Evolutionary conservation across 495 filamentous ascomycete species (phyloP).

Genomic region (Aspergillus avenaceus): DNA sequence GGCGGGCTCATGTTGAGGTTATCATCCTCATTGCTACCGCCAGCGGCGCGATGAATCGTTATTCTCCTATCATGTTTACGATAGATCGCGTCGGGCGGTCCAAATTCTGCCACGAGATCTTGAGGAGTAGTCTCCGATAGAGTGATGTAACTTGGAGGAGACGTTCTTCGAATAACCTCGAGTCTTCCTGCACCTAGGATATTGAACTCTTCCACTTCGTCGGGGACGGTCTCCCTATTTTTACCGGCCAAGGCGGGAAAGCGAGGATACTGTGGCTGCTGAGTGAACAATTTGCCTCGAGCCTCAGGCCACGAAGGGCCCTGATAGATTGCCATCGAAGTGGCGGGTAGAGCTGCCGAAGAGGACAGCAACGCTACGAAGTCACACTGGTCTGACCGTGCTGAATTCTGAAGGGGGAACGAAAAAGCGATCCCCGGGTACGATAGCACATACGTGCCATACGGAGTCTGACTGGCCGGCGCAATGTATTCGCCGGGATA

Average conservation of each 20-base stretch:
- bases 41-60: conserved; percentile 66
- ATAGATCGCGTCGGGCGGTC: conserved; percentile 93
- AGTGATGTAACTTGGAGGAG: conserved; percentile 58
- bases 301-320: conserved; percentile 86
- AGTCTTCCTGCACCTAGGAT: conserved; percentile 71
- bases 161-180: conserved; percentile 64
- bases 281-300: conserved; percentile 69
- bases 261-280: conserved; percentile 62
- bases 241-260: conserved; percentile 52
- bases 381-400: conserved; percentile 79
- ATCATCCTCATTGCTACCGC: conserved; percentile 37
- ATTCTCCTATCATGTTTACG: conserved; percentile 87
- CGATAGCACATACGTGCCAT: conserved; percentile 76
- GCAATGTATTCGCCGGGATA: conserved; percentile 88
- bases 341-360: conserved; percentile 65
- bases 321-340: conserved; percentile 81
- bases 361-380: conserved; percentile 84
- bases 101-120: conserved; percentile 83
- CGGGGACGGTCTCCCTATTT: conserved; percentile 60
- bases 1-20: conserved; percentile 35
- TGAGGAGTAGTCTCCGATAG: conserved; percentile 83
- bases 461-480: conserved; percentile 47
- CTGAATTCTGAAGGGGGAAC: conserved; percentile 71
- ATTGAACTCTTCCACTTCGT: conserved; percentile 77
- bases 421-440: conserved; percentile 92